These are phyloP conservation scores for Phytophthora palmivora DNA, from an alignment of 352 stramenopile species.

Conservation along the genomic window DNA sequence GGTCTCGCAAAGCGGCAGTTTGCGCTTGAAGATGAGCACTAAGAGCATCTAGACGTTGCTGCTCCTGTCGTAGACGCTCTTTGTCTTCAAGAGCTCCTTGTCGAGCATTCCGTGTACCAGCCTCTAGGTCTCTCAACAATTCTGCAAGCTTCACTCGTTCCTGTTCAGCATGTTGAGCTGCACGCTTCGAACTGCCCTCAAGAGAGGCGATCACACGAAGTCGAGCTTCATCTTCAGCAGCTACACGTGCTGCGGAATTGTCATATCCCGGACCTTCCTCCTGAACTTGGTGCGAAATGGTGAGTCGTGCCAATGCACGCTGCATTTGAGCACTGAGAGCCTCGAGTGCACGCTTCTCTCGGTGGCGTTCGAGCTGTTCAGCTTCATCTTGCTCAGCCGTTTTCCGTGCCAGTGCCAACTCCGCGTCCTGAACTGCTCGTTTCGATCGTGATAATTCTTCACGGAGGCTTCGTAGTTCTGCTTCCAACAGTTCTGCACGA, in stretches of 20 bases:
- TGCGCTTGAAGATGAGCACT: conserved; percentile 77
- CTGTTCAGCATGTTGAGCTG: conserved; percentile 61
- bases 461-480: conserved; percentile 19
- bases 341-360: conserved; percentile 56
- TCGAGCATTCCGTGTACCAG: conserved; percentile 51
- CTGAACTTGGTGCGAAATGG: conserved; percentile 55
- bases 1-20: conserved; percentile 56
- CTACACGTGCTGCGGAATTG: conserved; percentile 28
- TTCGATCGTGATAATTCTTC: conserved; percentile 34
- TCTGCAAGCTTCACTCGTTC: conserved; percentile 65
- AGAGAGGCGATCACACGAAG: conserved; percentile 72
- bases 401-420: conserved; percentile 26
- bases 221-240: conserved; percentile 57
- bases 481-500: conserved; percentile 25
- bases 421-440: conserved; percentile 24
- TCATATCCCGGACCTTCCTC: conserved; percentile 46
- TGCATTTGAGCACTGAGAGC: conserved; percentile 62
- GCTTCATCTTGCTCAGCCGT: conserved; percentile 46
- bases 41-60: conserved; percentile 65
- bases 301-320: conserved; percentile 54
- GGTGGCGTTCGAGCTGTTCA: conserved; percentile 42
- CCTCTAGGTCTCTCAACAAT: conserved; percentile 59
- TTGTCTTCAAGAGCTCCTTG: conserved; percentile 79
- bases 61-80: conserved; percentile 73
- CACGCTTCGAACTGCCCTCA: conserved; percentile 60